phyloP scores from a whole-genome alignment of 495 filamentous ascomycete species.

The Talaromyces wortmannii region DNA sequence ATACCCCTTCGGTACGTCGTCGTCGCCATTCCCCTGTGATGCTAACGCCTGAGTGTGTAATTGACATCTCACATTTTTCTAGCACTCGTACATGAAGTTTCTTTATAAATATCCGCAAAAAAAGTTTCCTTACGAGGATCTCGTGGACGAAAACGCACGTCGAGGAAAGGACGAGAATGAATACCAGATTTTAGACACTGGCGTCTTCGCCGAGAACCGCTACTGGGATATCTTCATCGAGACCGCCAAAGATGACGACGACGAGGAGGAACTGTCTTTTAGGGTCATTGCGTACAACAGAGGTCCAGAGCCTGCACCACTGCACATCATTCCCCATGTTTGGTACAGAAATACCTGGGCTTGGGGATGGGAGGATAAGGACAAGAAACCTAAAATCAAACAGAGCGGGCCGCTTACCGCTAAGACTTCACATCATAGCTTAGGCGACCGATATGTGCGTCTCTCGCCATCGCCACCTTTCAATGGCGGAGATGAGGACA shows the following conservation, averaged over 20 bases:
- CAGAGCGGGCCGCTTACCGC: conserved; percentile 56
- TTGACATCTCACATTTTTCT: background rate
- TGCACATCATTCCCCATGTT: conserved; percentile 91
- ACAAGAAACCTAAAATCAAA: conserved; percentile 70
- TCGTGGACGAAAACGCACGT: conserved; percentile 74
- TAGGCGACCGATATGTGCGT: conserved; percentile 78
- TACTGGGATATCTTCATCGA: conserved; percentile 99
- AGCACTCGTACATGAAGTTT: conserved; percentile 99
- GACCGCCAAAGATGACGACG: conserved; percentile 84
- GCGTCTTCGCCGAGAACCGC: conserved; percentile 80
- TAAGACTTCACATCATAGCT: conserved; percentile 64
- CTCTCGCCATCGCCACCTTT: conserved; percentile 86
- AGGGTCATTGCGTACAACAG: conserved; percentile 95
- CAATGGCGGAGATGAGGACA: conserved; percentile 68
- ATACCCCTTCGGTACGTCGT: conserved; percentile 57
- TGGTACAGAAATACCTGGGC: conserved; percentile 98
- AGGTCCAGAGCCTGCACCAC: conserved; percentile 78
- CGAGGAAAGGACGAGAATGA: conserved; percentile 70
- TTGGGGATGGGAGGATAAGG: conserved; percentile 69
- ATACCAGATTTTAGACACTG: conserved; percentile 88
- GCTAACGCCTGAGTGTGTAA: conserved; percentile 5
- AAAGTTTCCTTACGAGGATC: conserved; percentile 83
- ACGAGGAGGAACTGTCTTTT: conserved; percentile 87
- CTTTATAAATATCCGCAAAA: conserved; percentile 95
- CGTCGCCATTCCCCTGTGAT: conserved; percentile 1